Conservation (phyloP, 805 yeast species). For the Myxozyma neotropica region DNA sequence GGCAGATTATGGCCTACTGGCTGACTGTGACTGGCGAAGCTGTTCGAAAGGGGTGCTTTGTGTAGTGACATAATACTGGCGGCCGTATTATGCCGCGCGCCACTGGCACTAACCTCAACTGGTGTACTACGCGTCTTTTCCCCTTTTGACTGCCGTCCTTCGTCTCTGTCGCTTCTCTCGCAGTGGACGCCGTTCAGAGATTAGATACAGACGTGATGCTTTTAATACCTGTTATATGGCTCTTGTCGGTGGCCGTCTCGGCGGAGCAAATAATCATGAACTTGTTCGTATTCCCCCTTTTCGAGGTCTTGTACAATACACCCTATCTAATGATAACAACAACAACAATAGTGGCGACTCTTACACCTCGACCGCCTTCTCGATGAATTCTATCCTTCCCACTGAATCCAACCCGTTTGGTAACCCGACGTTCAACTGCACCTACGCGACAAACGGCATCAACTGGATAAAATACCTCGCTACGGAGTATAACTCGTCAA, state of each 20-base stretch:
- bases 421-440: constrained; percentile 10
- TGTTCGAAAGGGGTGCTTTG: too few species aligned
- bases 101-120: neutral
- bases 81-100: too few species aligned
- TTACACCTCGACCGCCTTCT: constrained; percentile 24
- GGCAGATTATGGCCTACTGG: too few species aligned
- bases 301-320: too few species aligned
- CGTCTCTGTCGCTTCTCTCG: too few species aligned
- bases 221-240: neutral
- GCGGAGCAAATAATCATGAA: constrained; percentile 1
- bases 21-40: too few species aligned
- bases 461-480: constrained; percentile 28
- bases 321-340: neutral
- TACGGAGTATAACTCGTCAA: constrained; percentile 9
- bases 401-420: constrained; percentile 18
- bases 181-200: too few species aligned
- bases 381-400: neutral
- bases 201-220: too few species aligned
- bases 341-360: constrained; percentile 28
- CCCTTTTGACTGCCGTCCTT: neutral
- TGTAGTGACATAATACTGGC: too few species aligned
- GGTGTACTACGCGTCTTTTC: neutral
- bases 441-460: constrained; percentile 18
- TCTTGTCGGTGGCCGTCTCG: neutral
- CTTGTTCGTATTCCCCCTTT: neutral